Base-by-base conservation (phyloP, 2,329 filamentous ascomycete species). In the Drechslera avenae region DNA sequence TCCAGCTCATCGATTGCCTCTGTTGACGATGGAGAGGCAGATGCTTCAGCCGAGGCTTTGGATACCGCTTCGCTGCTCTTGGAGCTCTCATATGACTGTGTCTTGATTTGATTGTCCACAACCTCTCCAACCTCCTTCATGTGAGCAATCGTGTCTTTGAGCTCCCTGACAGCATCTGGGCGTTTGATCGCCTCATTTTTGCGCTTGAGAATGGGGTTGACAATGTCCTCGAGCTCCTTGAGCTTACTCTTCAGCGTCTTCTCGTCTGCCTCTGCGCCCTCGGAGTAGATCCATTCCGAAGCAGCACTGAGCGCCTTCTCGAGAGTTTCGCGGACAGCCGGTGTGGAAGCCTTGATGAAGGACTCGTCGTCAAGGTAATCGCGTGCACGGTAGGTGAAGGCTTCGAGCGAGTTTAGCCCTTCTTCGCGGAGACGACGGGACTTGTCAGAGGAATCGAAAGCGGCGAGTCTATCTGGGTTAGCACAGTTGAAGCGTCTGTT, bases 211-310 rank as follows among this genome's bases (percentile, higher is more conserved):
- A 96, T 85, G 1, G 92, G 93, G 26, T 84, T 79, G 44, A 92
- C 89, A 39, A 97, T 83, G 45, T 86, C 83, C 68, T 90, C 87
- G 41, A 99, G 83, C 36, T 83, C 83, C 73, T 90, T 87, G 41
- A 95, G 83, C 70, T 87, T 90, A 47, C 83, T 81, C 72, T 87
- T 89, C 64, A 99, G 83, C 39, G 87, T 85, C 3, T 89, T 85
- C 50, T 86, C 86, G 30, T 83, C 80, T 4, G 94, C 92, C 40
- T 91, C 86, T 13, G 83, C 81, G 48, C 93, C 91, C 39, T 92
- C 91, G 13, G 84, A 89, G 70, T 96, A 94, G 52, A 99, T 85
- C 93, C 94, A 99, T 9, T 96, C 91, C 63, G 89, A 89, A 17
- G 86, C 83, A 40, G 84, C 83, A 54, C 83, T 81, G 32, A 90